Evolutionary conservation across 2,329 filamentous ascomycete genomes (phyloP).

Genomic region (Cadophora sp.): DNA sequence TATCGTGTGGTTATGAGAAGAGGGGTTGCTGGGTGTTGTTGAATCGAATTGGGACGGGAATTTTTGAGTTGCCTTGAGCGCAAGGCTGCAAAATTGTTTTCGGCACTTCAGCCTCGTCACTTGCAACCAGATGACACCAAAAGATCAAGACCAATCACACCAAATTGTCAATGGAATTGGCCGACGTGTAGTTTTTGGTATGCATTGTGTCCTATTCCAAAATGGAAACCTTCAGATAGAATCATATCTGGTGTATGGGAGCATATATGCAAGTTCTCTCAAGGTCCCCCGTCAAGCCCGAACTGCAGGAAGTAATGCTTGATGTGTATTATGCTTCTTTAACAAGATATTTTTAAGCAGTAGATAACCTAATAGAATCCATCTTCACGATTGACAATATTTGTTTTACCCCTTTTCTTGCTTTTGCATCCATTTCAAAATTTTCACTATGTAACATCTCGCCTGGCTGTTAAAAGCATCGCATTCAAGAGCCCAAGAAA

Average conservation of each 20-base stretch:
- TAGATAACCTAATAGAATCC: no score
- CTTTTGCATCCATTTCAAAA: not conserved
- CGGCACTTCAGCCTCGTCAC: slow-evolving; percentile 7
- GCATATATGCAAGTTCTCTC: no score
- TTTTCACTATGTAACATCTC: slow-evolving; percentile 1
- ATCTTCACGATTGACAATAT: no score
- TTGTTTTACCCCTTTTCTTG: not conserved
- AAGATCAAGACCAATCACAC: not conserved
- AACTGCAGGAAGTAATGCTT: not conserved
- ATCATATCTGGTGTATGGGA: no score
- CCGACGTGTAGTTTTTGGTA: no score
- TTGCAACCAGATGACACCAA: not conserved
- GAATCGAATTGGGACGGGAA: slow-evolving; percentile 4
- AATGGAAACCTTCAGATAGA: no score
- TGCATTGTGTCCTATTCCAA: no score
- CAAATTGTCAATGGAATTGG: no score
- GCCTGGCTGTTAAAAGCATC: not conserved
- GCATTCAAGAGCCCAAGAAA: not conserved
- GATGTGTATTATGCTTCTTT: no score
- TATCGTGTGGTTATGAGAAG: not conserved
- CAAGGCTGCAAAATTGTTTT: slow-evolving; percentile 32
- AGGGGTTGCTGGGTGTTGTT: no score
- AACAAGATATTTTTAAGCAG: no score
- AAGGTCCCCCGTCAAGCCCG: no score
- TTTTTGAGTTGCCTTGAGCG: slow-evolving; percentile 33